Evolutionary conservation across 331 rosid genomes (phyloP).

Genomic region (Rhamnella rubrinervis): DNA sequence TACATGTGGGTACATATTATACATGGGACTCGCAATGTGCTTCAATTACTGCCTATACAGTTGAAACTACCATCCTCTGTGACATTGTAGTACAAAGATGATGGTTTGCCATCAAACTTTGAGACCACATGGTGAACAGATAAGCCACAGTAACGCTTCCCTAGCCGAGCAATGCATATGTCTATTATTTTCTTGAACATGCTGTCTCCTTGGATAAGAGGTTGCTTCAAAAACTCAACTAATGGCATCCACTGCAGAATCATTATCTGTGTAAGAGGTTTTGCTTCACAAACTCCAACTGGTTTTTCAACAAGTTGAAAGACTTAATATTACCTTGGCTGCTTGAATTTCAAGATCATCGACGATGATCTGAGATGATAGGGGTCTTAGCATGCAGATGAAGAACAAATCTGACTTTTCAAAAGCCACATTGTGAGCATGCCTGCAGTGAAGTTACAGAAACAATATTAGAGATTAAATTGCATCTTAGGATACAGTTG

Average conservation of each 20-base stretch:
- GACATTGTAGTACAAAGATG: slow-evolving; percentile 78
- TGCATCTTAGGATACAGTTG: background rate
- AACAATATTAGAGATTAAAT: slow-evolving; percentile 20
- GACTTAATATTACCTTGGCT: slow-evolving; percentile 59
- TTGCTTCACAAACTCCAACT: background rate
- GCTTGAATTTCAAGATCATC: slow-evolving; percentile 87
- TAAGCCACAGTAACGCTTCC: slow-evolving; percentile 73
- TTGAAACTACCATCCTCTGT: slow-evolving; percentile 36
- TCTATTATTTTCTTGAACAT: slow-evolving; percentile 83
- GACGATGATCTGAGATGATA: slow-evolving; percentile 57
- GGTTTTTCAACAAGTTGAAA: background rate
- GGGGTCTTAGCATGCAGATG: slow-evolving; percentile 86
- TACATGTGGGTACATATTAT: too few relatives aligned
- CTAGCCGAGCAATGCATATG: slow-evolving; percentile 77
- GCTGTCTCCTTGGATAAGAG: slow-evolving; percentile 68
- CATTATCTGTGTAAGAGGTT: background rate
- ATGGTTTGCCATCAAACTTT: slow-evolving; percentile 71
- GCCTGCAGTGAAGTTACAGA: slow-evolving; percentile 44
- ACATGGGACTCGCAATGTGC: background rate
- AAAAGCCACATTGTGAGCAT: slow-evolving; percentile 82
- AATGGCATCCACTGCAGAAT: slow-evolving; percentile 89
- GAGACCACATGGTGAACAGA: slow-evolving; percentile 67
- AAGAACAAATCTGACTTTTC: slow-evolving; percentile 95
- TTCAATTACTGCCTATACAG: slow-evolving; percentile 51
- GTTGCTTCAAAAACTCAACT: slow-evolving; percentile 80